Evolutionary conservation across 2,329 filamentous ascomycete genomes (phyloP).

Genomic region (Epichloe amarillans): DNA sequence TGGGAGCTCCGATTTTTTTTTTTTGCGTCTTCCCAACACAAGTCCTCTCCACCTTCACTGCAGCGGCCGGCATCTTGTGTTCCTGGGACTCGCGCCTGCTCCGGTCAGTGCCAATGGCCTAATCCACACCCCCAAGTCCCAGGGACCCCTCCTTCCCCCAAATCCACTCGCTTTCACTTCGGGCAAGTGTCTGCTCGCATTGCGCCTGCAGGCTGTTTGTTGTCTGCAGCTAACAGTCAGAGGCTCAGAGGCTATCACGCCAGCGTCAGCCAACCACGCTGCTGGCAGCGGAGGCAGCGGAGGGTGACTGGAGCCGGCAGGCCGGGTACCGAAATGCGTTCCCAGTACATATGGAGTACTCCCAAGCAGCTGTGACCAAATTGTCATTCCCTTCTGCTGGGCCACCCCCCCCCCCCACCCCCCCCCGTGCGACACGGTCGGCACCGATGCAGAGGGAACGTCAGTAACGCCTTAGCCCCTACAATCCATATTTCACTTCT

Average conservation of each 20-base stretch:
- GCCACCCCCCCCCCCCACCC: constrained; percentile 3
- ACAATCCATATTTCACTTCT: constrained; percentile 3
- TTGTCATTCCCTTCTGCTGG: constrained; percentile 1
- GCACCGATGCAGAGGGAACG: constrained; percentile 3
- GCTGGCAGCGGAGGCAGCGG: neutral
- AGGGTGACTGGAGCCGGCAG: neutral
- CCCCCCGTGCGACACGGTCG: constrained; percentile 2
- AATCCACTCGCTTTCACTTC: neutral
- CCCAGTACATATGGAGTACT: neutral
- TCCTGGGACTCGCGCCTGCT: constrained; percentile 1
- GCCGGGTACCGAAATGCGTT: constrained; percentile 4
- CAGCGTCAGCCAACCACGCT: neutral
- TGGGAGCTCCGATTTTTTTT: constrained; percentile 6
- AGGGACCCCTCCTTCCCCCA: neutral
- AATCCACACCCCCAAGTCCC: neutral
- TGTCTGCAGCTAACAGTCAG: neutral
- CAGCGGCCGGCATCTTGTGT: neutral
- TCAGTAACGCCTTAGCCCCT: constrained; percentile 1
- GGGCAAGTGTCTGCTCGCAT: neutral
- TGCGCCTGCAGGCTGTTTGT: neutral
- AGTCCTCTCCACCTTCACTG: neutral
- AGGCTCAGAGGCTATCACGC: neutral
- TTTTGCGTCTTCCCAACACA: neutral
- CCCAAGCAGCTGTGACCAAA: neutral
- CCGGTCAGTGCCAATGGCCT: neutral